Evolutionary conservation across 768 basidiomycete genomes (phyloP).

Genomic region (Kwoniella sp.): DNA sequence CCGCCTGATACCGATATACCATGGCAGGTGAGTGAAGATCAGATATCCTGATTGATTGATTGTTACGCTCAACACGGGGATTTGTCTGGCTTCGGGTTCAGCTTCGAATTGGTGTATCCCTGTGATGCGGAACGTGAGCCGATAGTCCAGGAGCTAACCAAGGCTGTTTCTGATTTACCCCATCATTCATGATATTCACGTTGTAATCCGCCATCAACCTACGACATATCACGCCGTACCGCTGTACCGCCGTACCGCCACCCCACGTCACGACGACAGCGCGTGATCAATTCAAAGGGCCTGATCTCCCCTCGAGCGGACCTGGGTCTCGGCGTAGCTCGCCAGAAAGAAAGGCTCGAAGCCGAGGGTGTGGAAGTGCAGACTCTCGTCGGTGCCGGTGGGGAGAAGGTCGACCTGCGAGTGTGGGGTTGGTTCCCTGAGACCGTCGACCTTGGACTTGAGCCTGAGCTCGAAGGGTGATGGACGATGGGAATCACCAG

Average conservation of each 20-base stretch:
- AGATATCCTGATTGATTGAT: background rate
- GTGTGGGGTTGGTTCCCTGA: conserved; percentile 56
- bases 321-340: conserved; percentile 73
- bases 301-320: conserved; percentile 75
- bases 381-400: conserved; percentile 62
- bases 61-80: too few species aligned
- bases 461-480: background rate
- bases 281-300: conserved; percentile 52
- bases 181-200: too few species aligned
- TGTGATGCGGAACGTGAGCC: too few species aligned
- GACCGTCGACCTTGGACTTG: background rate
- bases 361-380: conserved; percentile 80
- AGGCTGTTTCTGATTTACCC: too few species aligned
- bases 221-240: too few species aligned
- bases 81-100: too few species aligned
- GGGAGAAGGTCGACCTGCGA: conserved; percentile 61
- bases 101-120: too few species aligned
- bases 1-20: conserved; percentile 46
- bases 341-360: conserved; percentile 74
- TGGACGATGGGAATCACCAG: background rate
- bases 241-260: background rate
- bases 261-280: conserved; percentile 26
- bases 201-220: background rate
- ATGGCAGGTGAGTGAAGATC: conserved; percentile 48
- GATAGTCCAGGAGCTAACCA: too few species aligned